A percentile compares a stretch with the other conserved stretches of the same genome.
Evolutionary conservation across 306 rosid genomes (phyloP).

Genomic region (Malus fusca): DNA sequence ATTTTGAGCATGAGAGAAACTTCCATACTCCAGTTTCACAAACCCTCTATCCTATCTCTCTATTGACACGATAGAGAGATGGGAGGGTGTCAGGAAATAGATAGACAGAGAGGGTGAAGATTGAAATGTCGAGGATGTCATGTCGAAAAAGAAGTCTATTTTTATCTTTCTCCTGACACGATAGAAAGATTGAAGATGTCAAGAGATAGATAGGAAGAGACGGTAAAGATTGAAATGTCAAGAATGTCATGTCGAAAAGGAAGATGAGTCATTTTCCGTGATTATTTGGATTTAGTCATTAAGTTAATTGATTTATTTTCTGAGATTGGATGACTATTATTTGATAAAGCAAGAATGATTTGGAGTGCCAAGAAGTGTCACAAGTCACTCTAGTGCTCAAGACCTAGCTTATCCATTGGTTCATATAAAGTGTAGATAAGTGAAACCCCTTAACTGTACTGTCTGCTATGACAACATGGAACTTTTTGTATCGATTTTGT

Average conservation of each 20-base stretch:
- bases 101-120: too few relatives aligned
- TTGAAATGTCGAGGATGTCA: too few relatives aligned
- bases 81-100: too few relatives aligned
- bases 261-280: neutral
- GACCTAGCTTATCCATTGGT: conserved; percentile 23
- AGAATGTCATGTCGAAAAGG: neutral
- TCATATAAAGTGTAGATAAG: conserved; percentile 33
- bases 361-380: conserved; percentile 16
- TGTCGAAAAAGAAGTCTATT: too few relatives aligned
- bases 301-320: neutral
- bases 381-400: conserved; percentile 10
- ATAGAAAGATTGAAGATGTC: too few relatives aligned
- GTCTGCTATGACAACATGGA: conserved; percentile 22
- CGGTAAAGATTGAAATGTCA: neutral
- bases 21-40: too few relatives aligned
- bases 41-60: neutral
- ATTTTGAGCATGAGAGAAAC: too few relatives aligned
- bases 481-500: conserved; percentile 22
- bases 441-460: conserved; percentile 19
- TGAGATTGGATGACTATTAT: neutral
- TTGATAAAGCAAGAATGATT: neutral
- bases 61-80: too few relatives aligned
- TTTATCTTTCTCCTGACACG: too few relatives aligned
- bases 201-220: too few relatives aligned
- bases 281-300: neutral